A percentile compares a stretch with the other conserved stretches of the same genome.
These are phyloP conservation scores for Endoconidiophora polonica DNA, from an alignment of 2,329 filamentous ascomycete species.

Conservation along the genomic window DNA sequence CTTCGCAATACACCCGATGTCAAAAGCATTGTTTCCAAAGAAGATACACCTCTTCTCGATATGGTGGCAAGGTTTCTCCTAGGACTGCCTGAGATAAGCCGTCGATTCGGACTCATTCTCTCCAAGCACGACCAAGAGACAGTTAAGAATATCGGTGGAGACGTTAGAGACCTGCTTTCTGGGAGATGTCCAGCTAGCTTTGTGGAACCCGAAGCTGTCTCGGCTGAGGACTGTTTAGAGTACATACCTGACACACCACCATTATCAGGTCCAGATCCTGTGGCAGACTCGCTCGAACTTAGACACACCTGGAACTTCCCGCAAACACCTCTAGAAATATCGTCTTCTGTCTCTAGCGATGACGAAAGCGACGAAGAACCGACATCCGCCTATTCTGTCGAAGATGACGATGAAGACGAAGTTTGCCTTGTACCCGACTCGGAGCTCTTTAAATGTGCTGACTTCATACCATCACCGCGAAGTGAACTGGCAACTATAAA, in stretches of 20 bases:
- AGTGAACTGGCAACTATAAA: background rate
- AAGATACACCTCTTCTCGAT: background rate
- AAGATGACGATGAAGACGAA: background rate
- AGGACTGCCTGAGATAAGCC: constrained; percentile 5
- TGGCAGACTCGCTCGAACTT: constrained; percentile 3
- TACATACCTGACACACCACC: constrained; percentile 7
- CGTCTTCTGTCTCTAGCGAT: background rate
- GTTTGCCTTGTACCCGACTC: constrained; percentile 3
- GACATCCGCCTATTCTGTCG: background rate
- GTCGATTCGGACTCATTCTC: constrained; percentile 3
- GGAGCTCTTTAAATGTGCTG: constrained; percentile 3
- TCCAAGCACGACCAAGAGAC: background rate
- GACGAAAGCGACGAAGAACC: background rate
- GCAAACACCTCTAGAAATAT: background rate
- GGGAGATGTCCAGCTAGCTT: constrained; percentile 8
- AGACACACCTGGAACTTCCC: constrained; percentile 8
- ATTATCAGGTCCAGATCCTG: background rate
- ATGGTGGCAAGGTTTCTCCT: constrained; percentile 4
- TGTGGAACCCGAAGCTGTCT: constrained; percentile 2
- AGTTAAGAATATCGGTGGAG: constrained; percentile 3
- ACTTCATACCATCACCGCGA: background rate
- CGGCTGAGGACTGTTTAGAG: background rate
- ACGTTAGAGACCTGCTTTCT: constrained; percentile 4
- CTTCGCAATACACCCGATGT: background rate
- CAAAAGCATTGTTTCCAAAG: background rate